Percentiles rank a stretch among this genome's conserved stretches.
phyloP scores from a whole-genome alignment of 2,329 filamentous ascomycete species.

The Phialophora tarda region DNA sequence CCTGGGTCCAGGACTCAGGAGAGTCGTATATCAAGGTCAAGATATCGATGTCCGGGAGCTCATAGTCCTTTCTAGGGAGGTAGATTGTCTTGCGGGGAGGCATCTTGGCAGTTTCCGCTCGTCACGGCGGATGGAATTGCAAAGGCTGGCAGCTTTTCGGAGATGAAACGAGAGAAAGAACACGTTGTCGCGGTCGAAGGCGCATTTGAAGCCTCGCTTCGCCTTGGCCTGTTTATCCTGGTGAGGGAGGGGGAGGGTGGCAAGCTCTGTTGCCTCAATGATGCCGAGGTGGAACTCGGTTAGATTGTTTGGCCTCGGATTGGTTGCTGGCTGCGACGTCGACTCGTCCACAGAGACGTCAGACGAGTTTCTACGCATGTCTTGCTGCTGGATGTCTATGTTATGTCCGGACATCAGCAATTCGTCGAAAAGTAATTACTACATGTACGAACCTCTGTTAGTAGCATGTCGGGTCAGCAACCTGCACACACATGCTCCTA shows the following conservation, averaged over 20 bases:
- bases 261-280: background rate
- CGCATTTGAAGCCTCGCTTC: background rate
- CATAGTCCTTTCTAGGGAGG: slow-evolving; percentile 37
- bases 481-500: background rate
- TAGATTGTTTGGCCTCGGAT: background rate
- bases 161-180: background rate
- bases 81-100: slow-evolving; percentile 30
- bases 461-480: background rate
- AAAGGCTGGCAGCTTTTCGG: background rate
- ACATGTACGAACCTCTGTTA: background rate
- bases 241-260: background rate
- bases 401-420: background rate
- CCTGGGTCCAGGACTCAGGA: slow-evolving; percentile 41
- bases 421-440: background rate
- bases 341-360: background rate
- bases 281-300: slow-evolving; percentile 6
- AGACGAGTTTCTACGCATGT: background rate
- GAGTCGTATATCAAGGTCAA: slow-evolving; percentile 37
- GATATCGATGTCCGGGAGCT: slow-evolving; percentile 35
- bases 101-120: background rate
- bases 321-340: background rate
- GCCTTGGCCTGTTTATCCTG: background rate
- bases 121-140: background rate
- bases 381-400: background rate
- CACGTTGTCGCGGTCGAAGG: background rate